Evolutionary conservation across 768 basidiomycete species (phyloP).

Genomic region (Mycena olivaceomarginata): DNA sequence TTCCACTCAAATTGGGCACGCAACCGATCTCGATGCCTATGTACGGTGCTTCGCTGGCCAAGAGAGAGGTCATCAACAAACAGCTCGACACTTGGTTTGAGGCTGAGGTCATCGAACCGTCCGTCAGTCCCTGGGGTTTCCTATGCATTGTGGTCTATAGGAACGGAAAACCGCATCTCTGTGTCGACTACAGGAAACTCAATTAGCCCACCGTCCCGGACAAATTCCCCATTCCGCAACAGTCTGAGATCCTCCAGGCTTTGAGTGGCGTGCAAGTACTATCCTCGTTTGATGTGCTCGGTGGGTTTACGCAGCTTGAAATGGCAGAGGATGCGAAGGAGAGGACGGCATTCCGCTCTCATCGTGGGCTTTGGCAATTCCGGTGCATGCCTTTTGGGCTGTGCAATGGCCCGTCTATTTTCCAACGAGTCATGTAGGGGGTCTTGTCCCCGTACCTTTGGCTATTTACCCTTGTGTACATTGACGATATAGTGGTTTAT

Average conservation of each 20-base stretch:
- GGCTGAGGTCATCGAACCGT: no score
- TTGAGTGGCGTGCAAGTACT: conserved; percentile 45
- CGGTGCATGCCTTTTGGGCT: neutral
- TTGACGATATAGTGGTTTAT: no score
- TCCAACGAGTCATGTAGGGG: no score
- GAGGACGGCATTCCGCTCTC: conserved; percentile 55
- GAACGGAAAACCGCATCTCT: neutral
- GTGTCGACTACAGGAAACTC: neutral
- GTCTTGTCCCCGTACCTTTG: no score
- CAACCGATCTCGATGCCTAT: no score
- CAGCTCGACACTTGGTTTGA: conserved; percentile 44
- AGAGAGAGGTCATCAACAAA: conserved; percentile 35
- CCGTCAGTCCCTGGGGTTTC: no score
- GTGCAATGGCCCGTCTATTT: neutral
- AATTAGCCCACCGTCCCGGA: conserved; percentile 14
- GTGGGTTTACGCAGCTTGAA: conserved; percentile 55
- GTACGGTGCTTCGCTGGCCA: conserved; percentile 47
- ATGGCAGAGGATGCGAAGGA: conserved; percentile 44
- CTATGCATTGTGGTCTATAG: no score
- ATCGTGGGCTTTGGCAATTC: conserved; percentile 55
- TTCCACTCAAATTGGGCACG: conserved; percentile 39
- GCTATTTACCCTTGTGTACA: no score
- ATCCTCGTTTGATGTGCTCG: conserved; percentile 45
- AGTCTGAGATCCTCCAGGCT: neutral
- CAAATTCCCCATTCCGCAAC: neutral